Evolutionary conservation across 306 rosid genomes (phyloP), one percentile per base, ranked within the genome.

Genomic region (Trichosanthes truncata): DNA sequence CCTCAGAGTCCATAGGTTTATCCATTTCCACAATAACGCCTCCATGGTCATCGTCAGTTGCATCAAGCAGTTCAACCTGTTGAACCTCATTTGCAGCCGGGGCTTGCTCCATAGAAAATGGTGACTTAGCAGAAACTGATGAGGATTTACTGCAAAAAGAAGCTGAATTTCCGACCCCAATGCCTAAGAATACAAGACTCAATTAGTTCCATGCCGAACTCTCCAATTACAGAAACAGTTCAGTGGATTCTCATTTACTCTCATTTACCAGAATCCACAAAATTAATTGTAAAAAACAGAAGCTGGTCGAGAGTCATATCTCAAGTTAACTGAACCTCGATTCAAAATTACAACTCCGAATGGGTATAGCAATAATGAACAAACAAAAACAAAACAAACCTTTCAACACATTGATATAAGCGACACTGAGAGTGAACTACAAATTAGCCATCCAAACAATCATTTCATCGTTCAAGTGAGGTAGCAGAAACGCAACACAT

Each of bases 1-100:
- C 45, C 23, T 81, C 63, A 78, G 89, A 63, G 61, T 89, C 88
- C 88, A 91, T 87, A 78, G 90, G 82, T 59, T 87, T 84, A 35
- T 78, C 57, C 80, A 92, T 79, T 62, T 91, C 92, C 13, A 91
- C 94, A 45, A 86, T 85, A 83, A 94, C 87, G 25, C 98, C 98
- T 51, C 91, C 93, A 56, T 88, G 83, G 1, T 80, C 85, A 82
- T 94, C 98, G 51, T 92, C 60, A 23, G 74, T 83, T 25, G 89
- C 90, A 53, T 83, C 55, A 73, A 94, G 88, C 15, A 87, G 46
- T 78, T 86, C 77, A 78, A 86, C 80, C 38, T 81, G 83, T 78
- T 86, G 89, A 74, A 40, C 56, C 60, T 85, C 88, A 82, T 45
- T 74, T 60, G 79, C 80, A 62, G 84, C 76, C 36, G 52, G 56